These are phyloP conservation scores for Auricularia heimuer DNA, from an alignment of 768 basidiomycete genomes.

Conservation along the genomic window DNA sequence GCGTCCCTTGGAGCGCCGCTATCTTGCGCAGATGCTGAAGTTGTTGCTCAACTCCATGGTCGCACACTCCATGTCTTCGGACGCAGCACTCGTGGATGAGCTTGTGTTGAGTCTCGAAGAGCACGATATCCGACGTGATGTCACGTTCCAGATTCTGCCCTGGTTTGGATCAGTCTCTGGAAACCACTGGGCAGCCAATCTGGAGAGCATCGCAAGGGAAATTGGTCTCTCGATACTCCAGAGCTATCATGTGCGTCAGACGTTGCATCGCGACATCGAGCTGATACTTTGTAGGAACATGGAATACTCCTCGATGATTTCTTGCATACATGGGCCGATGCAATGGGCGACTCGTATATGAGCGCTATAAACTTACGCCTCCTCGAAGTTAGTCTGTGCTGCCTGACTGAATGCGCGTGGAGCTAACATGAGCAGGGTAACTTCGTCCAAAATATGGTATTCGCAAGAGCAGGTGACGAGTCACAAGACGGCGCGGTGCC, in stretches of 20 bases:
- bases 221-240: conserved; percentile 70
- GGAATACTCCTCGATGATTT: conserved; percentile 48
- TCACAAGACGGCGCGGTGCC: conserved; percentile 7
- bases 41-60: conserved; percentile 65
- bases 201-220: conserved; percentile 53
- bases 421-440: conserved; percentile 49
- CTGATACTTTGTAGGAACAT: conserved; percentile 36
- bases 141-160: conserved; percentile 59
- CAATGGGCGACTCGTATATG: conserved; percentile 73
- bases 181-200: conserved; percentile 46
- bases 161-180: conserved; percentile 58
- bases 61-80: conserved; percentile 46
- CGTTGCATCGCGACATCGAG: not conserved
- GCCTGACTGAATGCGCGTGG: not conserved
- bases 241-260: conserved; percentile 38
- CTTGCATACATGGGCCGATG: conserved; percentile 54
- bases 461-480: conserved; percentile 17
- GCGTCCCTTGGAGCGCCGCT: conserved; percentile 57
- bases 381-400: conserved; percentile 44
- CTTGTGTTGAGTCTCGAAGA: conserved; percentile 55
- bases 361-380: conserved; percentile 48
- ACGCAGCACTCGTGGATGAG: conserved; percentile 39
- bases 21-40: conserved; percentile 62
- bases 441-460: conserved; percentile 38
- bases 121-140: conserved; percentile 53